Conservation (phyloP, 179 eudicot genomes). For the Spergularia azorica region DNA sequence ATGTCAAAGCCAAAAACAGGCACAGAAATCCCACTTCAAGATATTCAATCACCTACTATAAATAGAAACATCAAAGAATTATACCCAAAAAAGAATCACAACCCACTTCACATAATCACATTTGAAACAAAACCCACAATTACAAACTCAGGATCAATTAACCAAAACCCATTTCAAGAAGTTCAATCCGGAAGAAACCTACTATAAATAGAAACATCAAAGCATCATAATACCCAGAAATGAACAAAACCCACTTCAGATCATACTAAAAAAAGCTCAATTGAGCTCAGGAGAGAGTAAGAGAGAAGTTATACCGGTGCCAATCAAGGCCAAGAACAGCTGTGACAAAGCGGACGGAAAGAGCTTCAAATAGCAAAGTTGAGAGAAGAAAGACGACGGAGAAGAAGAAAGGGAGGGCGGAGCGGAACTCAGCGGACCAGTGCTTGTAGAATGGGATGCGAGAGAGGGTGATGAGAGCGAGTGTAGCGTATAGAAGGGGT, state of each 20-base stretch:
- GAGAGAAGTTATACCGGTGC: constrained; percentile 57
- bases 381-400: constrained; percentile 65
- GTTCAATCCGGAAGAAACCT: not conserved
- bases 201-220: constrained; percentile 14
- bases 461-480: constrained; percentile 53
- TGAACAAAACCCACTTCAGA: constrained; percentile 20
- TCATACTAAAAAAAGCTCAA: constrained; percentile 15
- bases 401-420: constrained; percentile 66
- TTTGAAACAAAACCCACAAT: not conserved
- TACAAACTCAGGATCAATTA: not conserved
- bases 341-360: constrained; percentile 87
- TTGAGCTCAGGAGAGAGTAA: not conserved
- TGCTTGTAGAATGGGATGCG: constrained; percentile 74
- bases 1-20: not conserved
- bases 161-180: constrained; percentile 20
- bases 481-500: constrained; percentile 65
- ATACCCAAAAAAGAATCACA: not conserved
- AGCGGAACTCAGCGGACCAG: constrained; percentile 84
- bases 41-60: not conserved
- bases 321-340: constrained; percentile 92
- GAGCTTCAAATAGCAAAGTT: constrained; percentile 67
- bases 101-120: not conserved
- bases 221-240: not conserved
- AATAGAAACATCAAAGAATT: no score
- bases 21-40: not conserved